Evolutionary conservation across 75 land plant species (phyloP).

Genomic region (Pinus tabuliformis): DNA sequence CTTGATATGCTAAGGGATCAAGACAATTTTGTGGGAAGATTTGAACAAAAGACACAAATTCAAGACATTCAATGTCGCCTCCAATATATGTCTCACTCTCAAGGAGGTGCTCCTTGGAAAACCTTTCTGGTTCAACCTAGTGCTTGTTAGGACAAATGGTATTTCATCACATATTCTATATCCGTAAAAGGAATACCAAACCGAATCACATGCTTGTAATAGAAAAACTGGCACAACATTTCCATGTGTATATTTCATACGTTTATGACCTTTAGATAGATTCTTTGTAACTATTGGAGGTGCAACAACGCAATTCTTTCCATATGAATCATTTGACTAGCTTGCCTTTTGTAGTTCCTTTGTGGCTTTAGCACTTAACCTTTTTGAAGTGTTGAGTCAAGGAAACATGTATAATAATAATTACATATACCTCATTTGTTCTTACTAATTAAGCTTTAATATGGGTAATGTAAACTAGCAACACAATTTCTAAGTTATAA

Average conservation of each 20-base stretch:
- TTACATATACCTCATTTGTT: not conserved
- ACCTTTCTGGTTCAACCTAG: no score
- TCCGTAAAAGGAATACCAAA: no score
- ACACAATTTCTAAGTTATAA: not conserved
- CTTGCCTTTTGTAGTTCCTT: slow-evolving; percentile 9
- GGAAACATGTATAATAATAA: slow-evolving; percentile 6
- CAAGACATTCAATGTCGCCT: no score
- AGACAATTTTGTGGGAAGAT: no score
- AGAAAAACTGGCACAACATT: slow-evolving; percentile 25
- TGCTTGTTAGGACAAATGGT: no score
- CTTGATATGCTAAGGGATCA: no score
- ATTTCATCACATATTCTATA: no score
- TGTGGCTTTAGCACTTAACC: slow-evolving; percentile 6
- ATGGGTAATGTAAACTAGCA: not conserved
- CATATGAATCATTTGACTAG: no score
- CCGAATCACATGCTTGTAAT: no score
- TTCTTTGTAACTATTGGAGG: not conserved
- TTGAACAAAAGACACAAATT: no score
- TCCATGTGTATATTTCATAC: slow-evolving; percentile 37
- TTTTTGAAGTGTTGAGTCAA: slow-evolving; percentile 26
- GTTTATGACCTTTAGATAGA: not conserved
- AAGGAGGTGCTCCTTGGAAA: no score
- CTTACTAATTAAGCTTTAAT: not conserved
- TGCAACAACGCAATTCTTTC: not conserved
- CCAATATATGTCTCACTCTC: no score